phyloP scores from a whole-genome alignment of 495 filamentous ascomycete species.

The Penicillium malachiteum region DNA sequence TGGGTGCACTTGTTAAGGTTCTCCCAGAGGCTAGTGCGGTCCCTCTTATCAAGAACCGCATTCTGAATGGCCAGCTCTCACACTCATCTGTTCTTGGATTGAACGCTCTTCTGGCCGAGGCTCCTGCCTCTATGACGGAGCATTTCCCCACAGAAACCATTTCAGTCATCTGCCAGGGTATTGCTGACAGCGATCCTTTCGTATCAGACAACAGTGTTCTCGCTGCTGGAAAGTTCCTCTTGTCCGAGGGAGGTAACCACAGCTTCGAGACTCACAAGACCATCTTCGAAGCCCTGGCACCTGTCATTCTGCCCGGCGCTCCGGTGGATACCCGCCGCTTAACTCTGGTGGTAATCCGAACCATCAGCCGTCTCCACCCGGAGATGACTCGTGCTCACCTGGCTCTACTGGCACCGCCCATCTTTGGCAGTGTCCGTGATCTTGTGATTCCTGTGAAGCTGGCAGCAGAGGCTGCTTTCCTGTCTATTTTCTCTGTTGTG shows the following conservation, averaged over 20 bases:
- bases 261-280: constrained; percentile 67
- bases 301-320: constrained; percentile 70
- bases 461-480: constrained; percentile 89
- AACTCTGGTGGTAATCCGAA: constrained; percentile 85
- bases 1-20: constrained; percentile 85
- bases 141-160: constrained; percentile 69
- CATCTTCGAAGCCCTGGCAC: constrained; percentile 73
- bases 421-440: constrained; percentile 90
- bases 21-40: constrained; percentile 65
- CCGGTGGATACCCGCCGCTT: constrained; percentile 82
- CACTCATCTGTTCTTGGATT: constrained; percentile 73
- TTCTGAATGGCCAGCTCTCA: constrained; percentile 68
- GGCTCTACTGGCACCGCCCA: constrained; percentile 69
- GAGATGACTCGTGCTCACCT: constrained; percentile 80
- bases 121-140: constrained; percentile 64
- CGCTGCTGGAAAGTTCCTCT: constrained; percentile 91
- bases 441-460: constrained; percentile 95
- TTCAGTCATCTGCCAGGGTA: constrained; percentile 75
- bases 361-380: constrained; percentile 70
- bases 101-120: constrained; percentile 83
- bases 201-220: constrained; percentile 87
- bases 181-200: constrained; percentile 71
- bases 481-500: constrained; percentile 89
- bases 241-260: constrained; percentile 54
- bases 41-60: constrained; percentile 74